Evolutionary conservation across 805 yeast genomes (phyloP), one percentile per base, ranked within the genome.

Genomic region (Lipomyces oligophaga): DNA sequence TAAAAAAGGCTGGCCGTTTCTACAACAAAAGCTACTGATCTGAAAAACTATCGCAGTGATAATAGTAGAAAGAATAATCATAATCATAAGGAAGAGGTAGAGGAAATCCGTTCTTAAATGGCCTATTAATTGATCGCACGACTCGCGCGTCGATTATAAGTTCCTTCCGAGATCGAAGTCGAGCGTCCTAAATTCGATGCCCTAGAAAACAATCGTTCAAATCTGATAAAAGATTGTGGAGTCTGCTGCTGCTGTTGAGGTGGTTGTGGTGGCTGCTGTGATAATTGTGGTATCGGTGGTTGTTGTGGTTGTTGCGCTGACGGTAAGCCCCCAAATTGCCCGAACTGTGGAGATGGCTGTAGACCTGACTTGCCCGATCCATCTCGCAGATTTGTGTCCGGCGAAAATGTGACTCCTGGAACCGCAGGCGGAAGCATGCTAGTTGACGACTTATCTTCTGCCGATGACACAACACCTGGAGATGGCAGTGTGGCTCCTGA

Each of bases 81-180:
- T n/a, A n/a, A n/a, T n/a, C n/a, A n/a, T n/a, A n/a, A n/a, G n/a
- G n/a, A n/a, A n/a, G n/a, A n/a, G n/a, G n/a, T n/a, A n/a, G n/a
- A n/a, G n/a, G n/a, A n/a, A n/a, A n/a, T n/a, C n/a, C n/a, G n/a
- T n/a, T n/a, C n/a, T n/a, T n/a, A n/a, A n/a, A n/a, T n/a, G n/a
- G n/a, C n/a, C n/a, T 11, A 7, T 21, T 34, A 35, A 31, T 26
- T 44, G 3, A 38, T 15, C 11, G 34, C 52, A 2, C 54, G 35
- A 31, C 54, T 49, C 4, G 31, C 38, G 10, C 54, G 46, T 30
- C 54, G 25, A 39, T 52, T 52, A 22, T 52, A 52, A 13, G 56
- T 52, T 10, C 56, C 56, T 40, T 52, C 56, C 6, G 55, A 49
- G 10, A 52, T 52, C 35, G 56, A 52, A 3, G 56, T 52, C 4